Conservation (phyloP, 169 alveolate genomes). For the Cryptosporidium andersoni region DNA sequence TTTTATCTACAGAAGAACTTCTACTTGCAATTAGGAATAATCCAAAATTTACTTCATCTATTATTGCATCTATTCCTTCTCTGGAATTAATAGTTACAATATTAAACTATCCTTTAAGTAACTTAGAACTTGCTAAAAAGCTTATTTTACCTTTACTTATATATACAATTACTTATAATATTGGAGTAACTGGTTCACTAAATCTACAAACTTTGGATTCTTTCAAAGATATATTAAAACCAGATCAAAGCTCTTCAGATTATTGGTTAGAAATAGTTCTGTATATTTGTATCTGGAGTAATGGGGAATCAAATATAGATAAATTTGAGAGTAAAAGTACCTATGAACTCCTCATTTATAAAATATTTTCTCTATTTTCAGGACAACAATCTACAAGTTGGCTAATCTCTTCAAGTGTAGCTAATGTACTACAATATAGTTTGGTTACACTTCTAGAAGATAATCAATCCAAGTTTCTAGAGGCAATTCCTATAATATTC, state of each 20-base stretch:
- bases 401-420: too few species aligned
- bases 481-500: too few species aligned
- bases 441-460: too few species aligned
- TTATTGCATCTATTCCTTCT: slow-evolving; percentile 22
- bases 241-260: background rate
- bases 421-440: too few species aligned
- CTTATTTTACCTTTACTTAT: background rate
- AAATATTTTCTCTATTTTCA: too few species aligned
- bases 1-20: slow-evolving; percentile 42
- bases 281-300: too few species aligned
- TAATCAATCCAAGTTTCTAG: too few species aligned
- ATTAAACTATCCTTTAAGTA: background rate
- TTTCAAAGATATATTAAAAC: background rate
- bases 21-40: slow-evolving; percentile 24
- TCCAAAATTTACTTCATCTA: slow-evolving; percentile 15
- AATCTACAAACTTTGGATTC: slow-evolving; percentile 19
- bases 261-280: too few species aligned
- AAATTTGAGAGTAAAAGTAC: too few species aligned
- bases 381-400: too few species aligned
- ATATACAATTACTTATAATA: slow-evolving; percentile 11
- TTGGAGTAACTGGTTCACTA: slow-evolving; percentile 4
- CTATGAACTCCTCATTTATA: too few species aligned
- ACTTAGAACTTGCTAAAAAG: slow-evolving; percentile 1
- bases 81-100: slow-evolving; percentile 31
- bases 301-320: too few species aligned